Percentiles rank a stretch among this genome's conserved stretches.
These are phyloP conservation scores for Globisporangium recalcitrans DNA, from an alignment of 352 stramenopile species.

Conservation along the genomic window DNA sequence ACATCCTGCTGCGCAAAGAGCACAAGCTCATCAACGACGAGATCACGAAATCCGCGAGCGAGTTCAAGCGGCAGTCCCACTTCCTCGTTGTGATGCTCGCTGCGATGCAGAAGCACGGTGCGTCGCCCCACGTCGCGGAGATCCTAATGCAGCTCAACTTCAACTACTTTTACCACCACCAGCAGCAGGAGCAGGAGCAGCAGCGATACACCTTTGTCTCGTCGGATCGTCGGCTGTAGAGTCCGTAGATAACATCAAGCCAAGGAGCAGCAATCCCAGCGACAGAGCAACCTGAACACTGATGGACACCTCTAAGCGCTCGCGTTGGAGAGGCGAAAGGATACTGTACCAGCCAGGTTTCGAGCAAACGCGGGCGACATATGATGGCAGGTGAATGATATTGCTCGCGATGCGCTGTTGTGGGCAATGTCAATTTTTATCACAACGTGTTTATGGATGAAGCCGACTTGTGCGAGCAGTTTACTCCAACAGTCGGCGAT, in stretches of 20 bases:
- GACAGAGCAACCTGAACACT: neutral
- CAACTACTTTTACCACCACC: conserved; percentile 62
- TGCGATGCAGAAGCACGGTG: conserved; percentile 65
- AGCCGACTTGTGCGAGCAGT: too few species aligned
- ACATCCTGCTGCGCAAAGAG: conserved; percentile 10
- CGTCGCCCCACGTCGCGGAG: conserved; percentile 61
- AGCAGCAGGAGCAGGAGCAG: conserved; percentile 17
- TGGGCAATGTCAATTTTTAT: too few species aligned
- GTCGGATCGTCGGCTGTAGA: neutral
- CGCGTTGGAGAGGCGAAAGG: too few species aligned
- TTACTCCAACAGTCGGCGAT: too few species aligned
- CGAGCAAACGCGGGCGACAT: too few species aligned
- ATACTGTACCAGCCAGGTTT: too few species aligned
- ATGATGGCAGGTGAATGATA: too few species aligned
- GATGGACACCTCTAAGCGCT: too few species aligned
- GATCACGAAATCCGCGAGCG: conserved; percentile 34
- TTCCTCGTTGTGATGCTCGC: conserved; percentile 71
- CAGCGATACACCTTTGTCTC: neutral
- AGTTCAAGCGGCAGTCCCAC: conserved; percentile 62
- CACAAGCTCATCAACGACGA: conserved; percentile 23
- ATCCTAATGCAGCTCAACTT: conserved; percentile 72
- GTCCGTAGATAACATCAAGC: neutral
- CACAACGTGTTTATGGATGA: too few species aligned
- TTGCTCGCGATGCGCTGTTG: too few species aligned
- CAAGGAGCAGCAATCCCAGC: conserved; percentile 2